A percentile compares a stretch with the other conserved stretches of the same genome.
phyloP scores from a whole-genome alignment of 2,329 filamentous ascomycete species.

The Pseudogymnoascus sp. region DNA sequence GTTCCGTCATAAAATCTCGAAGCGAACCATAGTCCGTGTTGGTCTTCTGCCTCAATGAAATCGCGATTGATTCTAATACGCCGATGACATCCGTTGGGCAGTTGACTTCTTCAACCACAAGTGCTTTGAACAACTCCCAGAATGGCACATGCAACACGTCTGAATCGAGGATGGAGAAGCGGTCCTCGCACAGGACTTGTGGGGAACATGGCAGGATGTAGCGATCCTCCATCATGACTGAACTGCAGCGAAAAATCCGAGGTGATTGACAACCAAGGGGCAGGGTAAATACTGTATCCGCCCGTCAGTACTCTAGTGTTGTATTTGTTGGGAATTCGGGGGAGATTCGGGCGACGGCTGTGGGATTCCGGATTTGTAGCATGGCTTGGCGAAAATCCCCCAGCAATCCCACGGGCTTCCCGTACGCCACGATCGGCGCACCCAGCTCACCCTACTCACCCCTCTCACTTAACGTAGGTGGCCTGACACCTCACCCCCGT shows the following conservation, averaged over 20 bases:
- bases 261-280: too few species aligned
- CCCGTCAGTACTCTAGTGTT: too few species aligned
- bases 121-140: background rate
- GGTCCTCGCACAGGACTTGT: background rate
- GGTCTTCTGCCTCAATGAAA: background rate
- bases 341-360: too few species aligned
- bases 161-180: background rate
- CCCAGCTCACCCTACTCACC: too few species aligned
- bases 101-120: background rate
- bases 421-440: too few species aligned
- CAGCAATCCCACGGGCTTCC: too few species aligned
- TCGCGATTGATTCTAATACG: background rate
- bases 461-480: too few species aligned
- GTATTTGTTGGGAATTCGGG: too few species aligned
- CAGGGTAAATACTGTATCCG: too few species aligned
- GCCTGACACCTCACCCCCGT: too few species aligned
- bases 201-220: background rate
- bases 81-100: background rate
- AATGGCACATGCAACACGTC: background rate
- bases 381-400: too few species aligned
- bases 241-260: background rate
- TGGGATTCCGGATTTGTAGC: too few species aligned
- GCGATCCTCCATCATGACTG: background rate
- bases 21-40: background rate
- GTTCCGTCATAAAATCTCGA: background rate